Evolutionary conservation across 208 protist species (phyloP).

Genomic region (Zelonia costaricensis): DNA sequence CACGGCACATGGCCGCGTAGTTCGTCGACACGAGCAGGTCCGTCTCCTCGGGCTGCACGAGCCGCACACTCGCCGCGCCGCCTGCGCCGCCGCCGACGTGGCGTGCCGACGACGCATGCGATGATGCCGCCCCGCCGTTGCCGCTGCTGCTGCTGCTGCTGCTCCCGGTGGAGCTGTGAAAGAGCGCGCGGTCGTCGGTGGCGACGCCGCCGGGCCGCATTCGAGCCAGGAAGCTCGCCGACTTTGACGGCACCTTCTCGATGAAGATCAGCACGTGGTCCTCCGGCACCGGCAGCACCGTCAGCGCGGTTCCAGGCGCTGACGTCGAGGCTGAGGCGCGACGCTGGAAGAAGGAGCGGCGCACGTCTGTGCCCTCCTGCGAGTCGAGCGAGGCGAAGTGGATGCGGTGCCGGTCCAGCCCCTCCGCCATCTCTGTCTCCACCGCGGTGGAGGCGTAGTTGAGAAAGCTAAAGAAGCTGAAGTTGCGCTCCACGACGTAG

Average conservation of each 20-base stretch:
- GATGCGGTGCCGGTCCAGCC: constrained; percentile 60
- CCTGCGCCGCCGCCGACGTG: too few species aligned
- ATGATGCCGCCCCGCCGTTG: neutral
- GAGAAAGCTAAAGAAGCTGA: constrained; percentile 72
- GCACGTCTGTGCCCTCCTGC: constrained; percentile 45
- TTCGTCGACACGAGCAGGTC: constrained; percentile 78
- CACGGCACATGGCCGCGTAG: constrained; percentile 69
- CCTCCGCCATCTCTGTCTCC: constrained; percentile 25
- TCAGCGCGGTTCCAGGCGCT: neutral
- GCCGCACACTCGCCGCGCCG: constrained; percentile 11
- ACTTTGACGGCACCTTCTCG: constrained; percentile 70
- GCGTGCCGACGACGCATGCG: neutral
- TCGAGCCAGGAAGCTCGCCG: constrained; percentile 37
- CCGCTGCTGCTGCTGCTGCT: neutral
- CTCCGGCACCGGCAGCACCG: constrained; percentile 22
- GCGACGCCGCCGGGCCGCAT: constrained; percentile 11
- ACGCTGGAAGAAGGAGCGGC: constrained; percentile 43
- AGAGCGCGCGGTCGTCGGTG: constrained; percentile 26
- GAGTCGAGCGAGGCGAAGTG: constrained; percentile 69
- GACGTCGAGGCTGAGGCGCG: neutral
- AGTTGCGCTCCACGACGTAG: constrained; percentile 85
- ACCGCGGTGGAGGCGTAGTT: constrained; percentile 30
- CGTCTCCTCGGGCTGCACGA: constrained; percentile 31
- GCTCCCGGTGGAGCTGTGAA: neutral
- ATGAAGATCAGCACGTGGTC: constrained; percentile 68